Percentiles rank a stretch among this genome's conserved stretches.
Conservation (phyloP, 345 rosid species). For the Populus ilicifolia region DNA sequence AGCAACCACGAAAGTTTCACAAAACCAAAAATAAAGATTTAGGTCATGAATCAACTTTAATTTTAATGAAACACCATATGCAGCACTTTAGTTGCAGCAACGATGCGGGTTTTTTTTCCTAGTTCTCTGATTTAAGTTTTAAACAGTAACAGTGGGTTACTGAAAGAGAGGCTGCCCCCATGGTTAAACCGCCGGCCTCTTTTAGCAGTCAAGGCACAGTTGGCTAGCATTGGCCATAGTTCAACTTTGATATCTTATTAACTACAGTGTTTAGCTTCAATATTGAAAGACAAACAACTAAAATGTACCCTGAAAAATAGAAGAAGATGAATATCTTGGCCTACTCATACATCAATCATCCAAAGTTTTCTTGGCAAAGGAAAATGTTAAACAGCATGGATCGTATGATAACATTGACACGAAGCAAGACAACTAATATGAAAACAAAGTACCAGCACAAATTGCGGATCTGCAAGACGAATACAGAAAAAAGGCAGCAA, state of each 20-base stretch:
- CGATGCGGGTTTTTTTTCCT: not conserved
- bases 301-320: not conserved
- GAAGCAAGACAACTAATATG: not conserved
- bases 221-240: not conserved
- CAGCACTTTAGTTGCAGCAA: not conserved
- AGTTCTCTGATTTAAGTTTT: not conserved
- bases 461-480: not conserved
- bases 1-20: not conserved
- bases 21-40: not conserved
- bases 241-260: not conserved
- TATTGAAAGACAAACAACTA: not conserved
- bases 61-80: not conserved
- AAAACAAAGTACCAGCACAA: not conserved
- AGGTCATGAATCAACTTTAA: not conserved
- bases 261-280: not conserved
- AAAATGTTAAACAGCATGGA: not conserved
- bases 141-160: not conserved
- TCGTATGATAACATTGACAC: not conserved
- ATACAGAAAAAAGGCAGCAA: not conserved
- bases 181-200: not conserved
- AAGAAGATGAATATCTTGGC: not conserved
- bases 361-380: not conserved
- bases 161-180: not conserved
- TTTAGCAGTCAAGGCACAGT: not conserved
- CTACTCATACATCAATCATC: not conserved